phyloP scores from a whole-genome alignment of 257 asterid species.

The Paulownia fortunei region DNA sequence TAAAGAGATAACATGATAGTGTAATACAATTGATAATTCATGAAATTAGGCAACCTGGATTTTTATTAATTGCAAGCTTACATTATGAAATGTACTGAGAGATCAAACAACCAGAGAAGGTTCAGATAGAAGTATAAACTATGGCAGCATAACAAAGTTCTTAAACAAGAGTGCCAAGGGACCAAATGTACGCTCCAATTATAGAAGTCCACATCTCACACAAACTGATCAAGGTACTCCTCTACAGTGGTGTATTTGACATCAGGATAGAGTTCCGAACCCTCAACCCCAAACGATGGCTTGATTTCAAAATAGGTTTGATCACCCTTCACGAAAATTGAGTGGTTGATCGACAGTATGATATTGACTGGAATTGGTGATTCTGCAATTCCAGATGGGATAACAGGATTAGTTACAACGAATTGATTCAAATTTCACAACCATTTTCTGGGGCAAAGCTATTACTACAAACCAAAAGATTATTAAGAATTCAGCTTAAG shows the following conservation, averaged over 20 bases:
- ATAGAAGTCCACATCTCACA: slow-evolving; percentile 30
- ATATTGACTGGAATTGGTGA: slow-evolving; percentile 58
- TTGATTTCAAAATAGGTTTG: slow-evolving; percentile 63
- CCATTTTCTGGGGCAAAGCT: no score
- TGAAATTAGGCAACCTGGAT: background rate
- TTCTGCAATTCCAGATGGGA: slow-evolving; percentile 39
- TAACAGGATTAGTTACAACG: background rate
- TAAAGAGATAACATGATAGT: background rate
- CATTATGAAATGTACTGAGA: background rate
- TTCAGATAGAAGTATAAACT: background rate
- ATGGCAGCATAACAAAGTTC: background rate
- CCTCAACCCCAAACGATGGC: slow-evolving; percentile 68
- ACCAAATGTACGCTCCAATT: background rate
- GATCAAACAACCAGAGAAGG: background rate
- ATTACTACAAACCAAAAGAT: background rate
- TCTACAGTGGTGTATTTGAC: slow-evolving; percentile 69
- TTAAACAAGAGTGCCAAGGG: background rate
- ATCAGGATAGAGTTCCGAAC: slow-evolving; percentile 72
- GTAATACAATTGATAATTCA: background rate
- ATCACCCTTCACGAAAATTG: slow-evolving; percentile 64
- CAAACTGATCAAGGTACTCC: slow-evolving; percentile 52
- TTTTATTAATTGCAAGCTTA: background rate
- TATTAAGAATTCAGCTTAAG: background rate
- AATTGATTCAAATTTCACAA: no score
- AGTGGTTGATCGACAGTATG: slow-evolving; percentile 51